phyloP scores from a whole-genome alignment of 805 yeast species.

The Candida bentonensis region DNA sequence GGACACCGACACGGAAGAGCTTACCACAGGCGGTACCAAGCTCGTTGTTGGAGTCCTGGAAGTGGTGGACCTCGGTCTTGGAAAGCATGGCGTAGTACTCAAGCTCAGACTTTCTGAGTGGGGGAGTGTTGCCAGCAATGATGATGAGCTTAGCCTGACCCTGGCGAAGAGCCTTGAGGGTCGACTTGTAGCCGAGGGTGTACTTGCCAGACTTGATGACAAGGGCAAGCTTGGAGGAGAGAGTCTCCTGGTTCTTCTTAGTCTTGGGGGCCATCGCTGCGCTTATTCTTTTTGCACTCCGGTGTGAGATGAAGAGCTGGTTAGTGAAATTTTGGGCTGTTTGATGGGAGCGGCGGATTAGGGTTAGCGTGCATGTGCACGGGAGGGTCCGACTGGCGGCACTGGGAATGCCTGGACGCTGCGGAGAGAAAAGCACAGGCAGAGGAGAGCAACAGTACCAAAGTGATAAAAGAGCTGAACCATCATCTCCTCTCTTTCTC shows the following conservation, averaged over 20 bases:
- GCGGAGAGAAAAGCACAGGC: too few species aligned
- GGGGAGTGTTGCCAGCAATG: slow-evolving; percentile 99
- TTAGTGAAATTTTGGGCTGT: slow-evolving; percentile 2
- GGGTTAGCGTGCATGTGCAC: slow-evolving; percentile 72
- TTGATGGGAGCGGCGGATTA: slow-evolving; percentile 23
- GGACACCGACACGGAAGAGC: slow-evolving; percentile 98
- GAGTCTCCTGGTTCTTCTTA: slow-evolving; percentile 80
- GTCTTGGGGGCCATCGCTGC: slow-evolving; percentile 99
- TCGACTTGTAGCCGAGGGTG: slow-evolving; percentile 99
- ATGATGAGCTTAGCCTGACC: slow-evolving; percentile 98
- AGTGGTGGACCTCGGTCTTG: slow-evolving; percentile 94
- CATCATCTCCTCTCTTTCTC: too few species aligned
- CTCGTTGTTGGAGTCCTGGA: slow-evolving; percentile 99
- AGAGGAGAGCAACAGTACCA: too few species aligned
- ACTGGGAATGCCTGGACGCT: too few species aligned
- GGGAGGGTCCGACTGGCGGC: too few species aligned
- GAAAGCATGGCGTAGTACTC: slow-evolving; percentile 99
- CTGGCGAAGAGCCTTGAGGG: slow-evolving; percentile 94
- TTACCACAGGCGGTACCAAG: slow-evolving; percentile 99
- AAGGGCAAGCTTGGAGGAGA: slow-evolving; percentile 96
- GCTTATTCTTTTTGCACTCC: slow-evolving; percentile 71
- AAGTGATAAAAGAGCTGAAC: too few species aligned
- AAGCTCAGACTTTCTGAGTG: slow-evolving; percentile 98
- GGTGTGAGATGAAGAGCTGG: slow-evolving; percentile 31
- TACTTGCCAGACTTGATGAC: slow-evolving; percentile 98